These are phyloP conservation scores for Naganishia vaughanmartiniae DNA, from an alignment of 768 basidiomycete genomes.

Conservation along the genomic window DNA sequence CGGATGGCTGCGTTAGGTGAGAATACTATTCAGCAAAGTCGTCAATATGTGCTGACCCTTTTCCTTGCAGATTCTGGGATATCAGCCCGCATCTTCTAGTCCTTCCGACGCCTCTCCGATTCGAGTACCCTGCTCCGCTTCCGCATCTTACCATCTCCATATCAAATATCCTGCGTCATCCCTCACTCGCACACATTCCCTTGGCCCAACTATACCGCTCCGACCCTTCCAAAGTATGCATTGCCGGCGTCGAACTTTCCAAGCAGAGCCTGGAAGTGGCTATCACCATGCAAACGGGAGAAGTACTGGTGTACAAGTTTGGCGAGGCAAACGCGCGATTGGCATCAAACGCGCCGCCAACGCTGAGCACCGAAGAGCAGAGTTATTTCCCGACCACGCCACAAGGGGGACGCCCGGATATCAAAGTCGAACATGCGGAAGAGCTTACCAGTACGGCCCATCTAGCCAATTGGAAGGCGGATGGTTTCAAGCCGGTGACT, in stretches of 20 bases:
- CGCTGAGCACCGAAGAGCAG: constrained; percentile 1
- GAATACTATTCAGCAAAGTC: not conserved
- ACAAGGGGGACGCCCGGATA: constrained; percentile 55
- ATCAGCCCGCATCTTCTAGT: constrained; percentile 66
- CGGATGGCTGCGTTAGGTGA: constrained; percentile 59
- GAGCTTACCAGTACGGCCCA: constrained; percentile 62
- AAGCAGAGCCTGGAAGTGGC: constrained; percentile 52
- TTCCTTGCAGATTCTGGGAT: constrained; percentile 63
- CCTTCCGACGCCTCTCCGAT: constrained; percentile 59
- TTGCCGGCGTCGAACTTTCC: constrained; percentile 51
- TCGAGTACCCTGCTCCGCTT: constrained; percentile 67
- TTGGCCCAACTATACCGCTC: constrained; percentile 45
- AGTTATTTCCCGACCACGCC: constrained; percentile 58
- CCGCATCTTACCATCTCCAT: constrained; percentile 65
- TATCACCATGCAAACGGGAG: constrained; percentile 52
- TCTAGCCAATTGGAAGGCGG: constrained; percentile 52
- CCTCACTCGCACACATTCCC: constrained; percentile 40
- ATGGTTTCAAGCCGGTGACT: constrained; percentile 63
- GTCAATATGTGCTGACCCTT: not conserved
- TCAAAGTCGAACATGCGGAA: constrained; percentile 50
- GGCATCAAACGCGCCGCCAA: not conserved
- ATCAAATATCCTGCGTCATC: constrained; percentile 55
- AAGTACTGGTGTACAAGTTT: constrained; percentile 53
- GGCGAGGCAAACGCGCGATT: constrained; percentile 38
- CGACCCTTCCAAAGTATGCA: constrained; percentile 47